Conservation (phyloP, 768 basidiomycete species). For the Trametes maxima region DNA sequence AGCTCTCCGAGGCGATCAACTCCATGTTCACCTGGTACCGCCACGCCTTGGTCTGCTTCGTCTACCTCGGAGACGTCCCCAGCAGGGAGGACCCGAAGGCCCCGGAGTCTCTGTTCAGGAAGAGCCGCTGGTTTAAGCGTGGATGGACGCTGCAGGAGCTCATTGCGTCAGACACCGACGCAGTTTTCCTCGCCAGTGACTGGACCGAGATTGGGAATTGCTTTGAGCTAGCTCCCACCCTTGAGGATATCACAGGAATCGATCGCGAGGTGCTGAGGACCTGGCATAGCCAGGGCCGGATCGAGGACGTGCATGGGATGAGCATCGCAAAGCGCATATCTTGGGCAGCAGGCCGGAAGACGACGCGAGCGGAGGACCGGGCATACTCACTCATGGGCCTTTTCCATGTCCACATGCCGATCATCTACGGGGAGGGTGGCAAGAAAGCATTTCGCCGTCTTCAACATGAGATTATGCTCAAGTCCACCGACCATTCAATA, state of each 20-base stretch:
- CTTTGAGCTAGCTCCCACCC: background rate
- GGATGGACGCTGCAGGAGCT: too few relatives aligned
- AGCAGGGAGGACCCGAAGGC: background rate
- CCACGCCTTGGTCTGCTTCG: background rate
- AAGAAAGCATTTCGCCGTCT: background rate
- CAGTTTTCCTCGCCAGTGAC: constrained; percentile 2
- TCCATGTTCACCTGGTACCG: background rate
- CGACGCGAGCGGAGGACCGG: constrained; percentile 3
- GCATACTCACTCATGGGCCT: constrained; percentile 14
- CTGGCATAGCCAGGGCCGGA: background rate
- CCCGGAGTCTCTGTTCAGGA: background rate
- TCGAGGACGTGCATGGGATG: background rate
- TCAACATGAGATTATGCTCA: background rate
- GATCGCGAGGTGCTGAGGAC: background rate
- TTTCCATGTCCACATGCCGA: constrained; percentile 2
- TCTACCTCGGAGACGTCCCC: background rate
- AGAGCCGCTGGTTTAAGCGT: background rate
- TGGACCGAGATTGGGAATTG: background rate
- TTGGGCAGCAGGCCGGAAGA: background rate
- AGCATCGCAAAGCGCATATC: constrained; percentile 3
- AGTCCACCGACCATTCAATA: background rate
- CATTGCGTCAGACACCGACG: background rate
- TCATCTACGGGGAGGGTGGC: constrained; percentile 2
- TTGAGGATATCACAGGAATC: background rate
- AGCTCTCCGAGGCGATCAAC: too few relatives aligned